Conservation (phyloP, 2,329 filamentous ascomycete species). For the Penicillium hesseltinei region DNA sequence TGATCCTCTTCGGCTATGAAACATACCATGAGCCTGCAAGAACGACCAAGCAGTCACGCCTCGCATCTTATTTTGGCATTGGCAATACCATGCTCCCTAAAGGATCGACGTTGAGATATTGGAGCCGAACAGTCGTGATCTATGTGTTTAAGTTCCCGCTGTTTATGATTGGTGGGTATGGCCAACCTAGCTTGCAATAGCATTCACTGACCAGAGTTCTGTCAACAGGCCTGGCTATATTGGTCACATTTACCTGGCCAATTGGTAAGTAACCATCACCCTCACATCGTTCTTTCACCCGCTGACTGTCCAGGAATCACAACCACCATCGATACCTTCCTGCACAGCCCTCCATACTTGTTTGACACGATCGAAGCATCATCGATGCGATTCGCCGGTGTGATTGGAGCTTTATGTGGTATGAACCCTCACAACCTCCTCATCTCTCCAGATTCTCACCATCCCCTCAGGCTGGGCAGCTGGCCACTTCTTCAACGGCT, state of each 20-base stretch:
- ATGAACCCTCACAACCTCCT: not conserved
- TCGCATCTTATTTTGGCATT: slow-evolving; percentile 33
- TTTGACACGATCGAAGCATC: slow-evolving; percentile 37
- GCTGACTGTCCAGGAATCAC: slow-evolving; percentile 30
- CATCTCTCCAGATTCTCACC: not conserved
- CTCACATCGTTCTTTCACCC: not conserved
- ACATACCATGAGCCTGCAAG: slow-evolving; percentile 29
- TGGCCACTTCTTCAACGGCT: slow-evolving; percentile 39
- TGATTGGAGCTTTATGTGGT: slow-evolving; percentile 35
- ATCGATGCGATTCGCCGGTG: slow-evolving; percentile 38
- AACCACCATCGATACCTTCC: slow-evolving; percentile 35
- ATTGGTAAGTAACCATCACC: slow-evolving; percentile 28
- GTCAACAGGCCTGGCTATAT: slow-evolving; percentile 25
- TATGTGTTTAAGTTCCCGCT: slow-evolving; percentile 35
- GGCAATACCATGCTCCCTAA: slow-evolving; percentile 33
- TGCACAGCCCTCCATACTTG: slow-evolving; percentile 35
- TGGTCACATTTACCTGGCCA: slow-evolving; percentile 41
- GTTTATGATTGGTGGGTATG: slow-evolving; percentile 25
- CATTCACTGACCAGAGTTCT: not conserved
- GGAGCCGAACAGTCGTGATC: slow-evolving; percentile 23
- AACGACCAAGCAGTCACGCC: slow-evolving; percentile 11
- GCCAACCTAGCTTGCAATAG: not conserved
- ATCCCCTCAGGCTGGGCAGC: slow-evolving; percentile 28
- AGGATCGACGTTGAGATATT: slow-evolving; percentile 22
- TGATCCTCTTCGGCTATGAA: slow-evolving; percentile 37